Evolutionary conservation across 192 early-diverging fungal genomes (phyloP), one percentile per base, ranked within the genome.

Genomic region (Coemansia sp.): DNA sequence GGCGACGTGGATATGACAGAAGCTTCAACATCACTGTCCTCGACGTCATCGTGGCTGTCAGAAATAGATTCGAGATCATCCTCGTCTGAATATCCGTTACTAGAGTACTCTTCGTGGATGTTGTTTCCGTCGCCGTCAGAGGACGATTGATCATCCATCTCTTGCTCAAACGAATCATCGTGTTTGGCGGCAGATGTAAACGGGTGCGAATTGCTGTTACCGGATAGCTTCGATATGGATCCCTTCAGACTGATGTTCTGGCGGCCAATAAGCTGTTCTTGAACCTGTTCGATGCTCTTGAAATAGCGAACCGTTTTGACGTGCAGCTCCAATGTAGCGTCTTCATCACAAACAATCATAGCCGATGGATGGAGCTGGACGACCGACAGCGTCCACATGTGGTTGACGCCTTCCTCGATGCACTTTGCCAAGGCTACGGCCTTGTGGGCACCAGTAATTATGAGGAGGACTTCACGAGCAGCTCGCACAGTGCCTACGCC

Each of bases 301-400:
- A 94, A 94, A 71, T 94, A 94, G 69, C 87, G 86, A 52, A 94
- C 92, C 30, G 92, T 94, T 82, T 94, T 90, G 56, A 94, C 92
- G 55, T 94, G 90, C 50, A 94, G 83, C 78, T 94, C 92, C 53
- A 94, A 72, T 2, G 91, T 92, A 20, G 92, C 90, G 56, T 94
- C 92, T 72, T 94, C 92, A 75, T 94, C 92, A 62, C 92, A 94
- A 38, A 91, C 89, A 74, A 93, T 84, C 85, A 93, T 85, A 36
- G 88, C 87, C 38, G 86, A 86, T 28, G 90, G 88, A 57, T 93
- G 90, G 36, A 89, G 71, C 74, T 93, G 90, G 64, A 93, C 86
- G 22, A 89, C 91, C 15, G 89, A 91, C 55, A 94, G 87, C 14
- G 90, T 92, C 89, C 89, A 94, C 90, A 93, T 93, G 82, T 92